A percentile compares a stretch with the other conserved stretches of the same genome.
These are phyloP conservation scores for Kodamaea fukazawae DNA, from an alignment of 805 yeast genomes.

Conservation along the genomic window DNA sequence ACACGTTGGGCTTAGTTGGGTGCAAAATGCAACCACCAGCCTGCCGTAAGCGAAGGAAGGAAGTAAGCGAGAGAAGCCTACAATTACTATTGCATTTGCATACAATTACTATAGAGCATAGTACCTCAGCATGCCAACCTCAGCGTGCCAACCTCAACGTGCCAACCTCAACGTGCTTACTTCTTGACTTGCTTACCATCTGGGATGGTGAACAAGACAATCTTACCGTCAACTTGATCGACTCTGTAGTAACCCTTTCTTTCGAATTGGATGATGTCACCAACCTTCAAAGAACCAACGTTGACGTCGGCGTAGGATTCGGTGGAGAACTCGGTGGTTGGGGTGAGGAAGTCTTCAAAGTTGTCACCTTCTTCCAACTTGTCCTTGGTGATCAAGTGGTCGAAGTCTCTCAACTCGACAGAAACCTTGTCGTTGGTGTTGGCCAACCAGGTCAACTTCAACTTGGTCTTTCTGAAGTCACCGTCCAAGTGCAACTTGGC, in stretches of 20 bases:
- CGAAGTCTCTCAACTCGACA: slow-evolving; percentile 28
- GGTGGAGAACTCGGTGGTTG: slow-evolving; percentile 24
- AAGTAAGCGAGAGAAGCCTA: no score
- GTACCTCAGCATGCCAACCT: no score
- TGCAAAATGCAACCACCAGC: no score
- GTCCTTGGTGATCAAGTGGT: slow-evolving; percentile 34
- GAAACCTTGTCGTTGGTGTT: slow-evolving; percentile 25
- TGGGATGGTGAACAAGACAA: slow-evolving; percentile 29
- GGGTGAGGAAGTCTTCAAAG: slow-evolving; percentile 30
- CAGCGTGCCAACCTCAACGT: no score
- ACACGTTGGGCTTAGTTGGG: no score
- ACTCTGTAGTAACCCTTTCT: slow-evolving; percentile 32
- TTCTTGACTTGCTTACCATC: slow-evolving; percentile 28
- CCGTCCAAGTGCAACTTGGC: slow-evolving; percentile 32
- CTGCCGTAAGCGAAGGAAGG: no score
- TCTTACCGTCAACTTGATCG: slow-evolving; percentile 21
- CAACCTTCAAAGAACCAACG: slow-evolving; percentile 23
- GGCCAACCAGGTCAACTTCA: slow-evolving; percentile 33
- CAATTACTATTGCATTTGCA: no score
- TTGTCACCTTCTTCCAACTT: slow-evolving; percentile 31
- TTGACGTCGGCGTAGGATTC: slow-evolving; percentile 26
- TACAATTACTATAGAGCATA: no score
- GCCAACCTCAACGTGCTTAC: slow-evolving; percentile 13
- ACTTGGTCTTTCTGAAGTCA: slow-evolving; percentile 31
- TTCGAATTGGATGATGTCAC: slow-evolving; percentile 28